Conservation (phyloP, 2,329 filamentous ascomycete species). For the Fonsecaea pedrosoi region DNA sequence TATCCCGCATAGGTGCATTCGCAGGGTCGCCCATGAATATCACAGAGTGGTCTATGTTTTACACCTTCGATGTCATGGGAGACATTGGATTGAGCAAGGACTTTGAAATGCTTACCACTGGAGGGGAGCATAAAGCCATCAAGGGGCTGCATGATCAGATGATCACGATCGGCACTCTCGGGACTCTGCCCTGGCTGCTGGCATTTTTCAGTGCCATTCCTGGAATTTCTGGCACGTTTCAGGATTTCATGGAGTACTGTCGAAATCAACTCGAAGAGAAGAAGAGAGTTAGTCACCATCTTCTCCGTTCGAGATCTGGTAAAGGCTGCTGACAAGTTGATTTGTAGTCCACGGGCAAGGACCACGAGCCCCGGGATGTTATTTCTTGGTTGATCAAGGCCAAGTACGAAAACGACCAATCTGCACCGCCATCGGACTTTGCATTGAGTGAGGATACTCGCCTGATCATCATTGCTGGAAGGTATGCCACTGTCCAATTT, state of each 20-base stretch:
- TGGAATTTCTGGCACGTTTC: background rate
- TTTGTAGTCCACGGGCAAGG: background rate
- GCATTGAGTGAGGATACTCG: conserved; percentile 4
- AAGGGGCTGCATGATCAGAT: conserved; percentile 3
- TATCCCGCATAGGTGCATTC: background rate
- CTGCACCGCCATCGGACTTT: background rate
- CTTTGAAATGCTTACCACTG: conserved; percentile 2
- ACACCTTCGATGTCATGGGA: conserved; percentile 3
- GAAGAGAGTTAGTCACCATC: background rate
- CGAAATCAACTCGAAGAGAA: background rate
- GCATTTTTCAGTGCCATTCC: conserved; percentile 2
- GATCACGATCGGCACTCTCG: conserved; percentile 6
- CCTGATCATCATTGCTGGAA: conserved; percentile 4
- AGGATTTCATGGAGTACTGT: conserved; percentile 1
- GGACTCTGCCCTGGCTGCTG: background rate
- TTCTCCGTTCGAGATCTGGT: background rate
- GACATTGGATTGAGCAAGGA: conserved; percentile 3
- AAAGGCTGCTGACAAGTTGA: background rate
- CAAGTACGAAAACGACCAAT: conserved; percentile 1
- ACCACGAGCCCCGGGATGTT: background rate
- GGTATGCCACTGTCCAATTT: background rate
- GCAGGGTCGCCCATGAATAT: background rate
- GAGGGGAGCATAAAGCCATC: background rate
- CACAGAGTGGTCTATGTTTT: conserved; percentile 6
- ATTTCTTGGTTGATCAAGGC: conserved; percentile 6